phyloP scores from a whole-genome alignment of 176 grass and related monocot species.

The Aegilops longissima region DNA sequence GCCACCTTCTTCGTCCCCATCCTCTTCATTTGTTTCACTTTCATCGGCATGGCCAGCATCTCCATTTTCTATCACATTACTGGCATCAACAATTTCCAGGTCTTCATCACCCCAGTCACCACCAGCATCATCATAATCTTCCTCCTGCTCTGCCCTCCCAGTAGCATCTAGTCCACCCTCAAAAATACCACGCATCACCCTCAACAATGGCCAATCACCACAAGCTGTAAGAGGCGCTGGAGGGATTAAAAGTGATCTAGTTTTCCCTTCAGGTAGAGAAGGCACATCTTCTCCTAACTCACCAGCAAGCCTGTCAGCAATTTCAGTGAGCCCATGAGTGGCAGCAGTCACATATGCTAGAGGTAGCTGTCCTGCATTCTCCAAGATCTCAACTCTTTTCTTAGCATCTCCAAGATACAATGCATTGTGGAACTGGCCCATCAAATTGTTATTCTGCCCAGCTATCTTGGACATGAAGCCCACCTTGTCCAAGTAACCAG shows the following conservation, averaged over 20 bases:
- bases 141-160: slow-evolving; percentile 54
- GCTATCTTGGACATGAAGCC: slow-evolving; percentile 85
- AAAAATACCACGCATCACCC: slow-evolving; percentile 87
- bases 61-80: slow-evolving; percentile 59
- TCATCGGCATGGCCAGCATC: slow-evolving; percentile 45
- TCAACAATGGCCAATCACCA: slow-evolving; percentile 81
- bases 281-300: slow-evolving; percentile 80
- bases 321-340: slow-evolving; percentile 77
- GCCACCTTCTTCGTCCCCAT: slow-evolving; percentile 72
- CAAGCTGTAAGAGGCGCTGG: slow-evolving; percentile 52
- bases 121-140: slow-evolving; percentile 66
- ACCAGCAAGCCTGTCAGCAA: slow-evolving; percentile 62
- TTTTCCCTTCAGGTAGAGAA: slow-evolving; percentile 59
- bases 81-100: slow-evolving; percentile 64
- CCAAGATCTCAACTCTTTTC: slow-evolving; percentile 79
- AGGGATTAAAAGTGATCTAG: slow-evolving; percentile 58
- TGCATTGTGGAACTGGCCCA: slow-evolving; percentile 90
- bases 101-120: slow-evolving; percentile 86
- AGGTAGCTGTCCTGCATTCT: slow-evolving; percentile 78
- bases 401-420: slow-evolving; percentile 78
- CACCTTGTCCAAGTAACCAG: slow-evolving; percentile 78
- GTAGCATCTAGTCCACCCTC: slow-evolving; percentile 71
- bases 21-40: slow-evolving; percentile 52
- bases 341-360: slow-evolving; percentile 77
- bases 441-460: slow-evolving; percentile 78